These are phyloP conservation scores for Artemisia annua DNA, from an alignment of 129 eudicot genomes.

Conservation along the genomic window DNA sequence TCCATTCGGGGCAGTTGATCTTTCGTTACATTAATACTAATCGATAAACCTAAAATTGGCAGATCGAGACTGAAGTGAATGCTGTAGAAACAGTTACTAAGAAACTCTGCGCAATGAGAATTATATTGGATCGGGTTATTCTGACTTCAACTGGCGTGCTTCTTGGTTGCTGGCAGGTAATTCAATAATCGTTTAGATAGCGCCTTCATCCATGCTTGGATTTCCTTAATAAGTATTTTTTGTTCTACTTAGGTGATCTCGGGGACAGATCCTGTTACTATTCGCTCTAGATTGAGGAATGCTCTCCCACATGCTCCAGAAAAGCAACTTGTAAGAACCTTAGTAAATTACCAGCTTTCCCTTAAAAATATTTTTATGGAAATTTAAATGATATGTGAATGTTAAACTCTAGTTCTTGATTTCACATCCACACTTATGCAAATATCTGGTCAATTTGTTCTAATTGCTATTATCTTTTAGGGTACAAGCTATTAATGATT, in stretches of 20 bases:
- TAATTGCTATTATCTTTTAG: background rate
- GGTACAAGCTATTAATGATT: no score
- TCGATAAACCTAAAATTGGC: constrained; percentile 12
- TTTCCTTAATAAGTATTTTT: constrained; percentile 10
- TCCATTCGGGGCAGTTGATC: constrained; percentile 11
- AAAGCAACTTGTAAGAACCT: constrained; percentile 81
- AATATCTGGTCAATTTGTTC: background rate
- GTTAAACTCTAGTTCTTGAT: background rate
- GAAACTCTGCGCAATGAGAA: constrained; percentile 61
- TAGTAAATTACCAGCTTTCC: background rate
- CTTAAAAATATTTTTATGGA: background rate
- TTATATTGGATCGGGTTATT: constrained; percentile 75
- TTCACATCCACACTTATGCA: constrained; percentile 3
- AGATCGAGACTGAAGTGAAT: constrained; percentile 86
- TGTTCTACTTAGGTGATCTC: constrained; percentile 59
- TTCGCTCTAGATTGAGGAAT: constrained; percentile 66
- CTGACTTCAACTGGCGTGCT: constrained; percentile 96
- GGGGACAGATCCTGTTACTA: constrained; percentile 77
- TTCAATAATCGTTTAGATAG: background rate
- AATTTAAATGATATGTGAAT: background rate
- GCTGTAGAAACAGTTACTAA: constrained; percentile 73
- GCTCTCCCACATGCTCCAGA: constrained; percentile 93
- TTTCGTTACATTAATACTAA: background rate
- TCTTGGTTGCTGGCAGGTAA: constrained; percentile 98
- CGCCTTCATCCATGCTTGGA: no score